Conservation (phyloP, 768 basidiomycete species). For the Mycena indigotica region DNA sequence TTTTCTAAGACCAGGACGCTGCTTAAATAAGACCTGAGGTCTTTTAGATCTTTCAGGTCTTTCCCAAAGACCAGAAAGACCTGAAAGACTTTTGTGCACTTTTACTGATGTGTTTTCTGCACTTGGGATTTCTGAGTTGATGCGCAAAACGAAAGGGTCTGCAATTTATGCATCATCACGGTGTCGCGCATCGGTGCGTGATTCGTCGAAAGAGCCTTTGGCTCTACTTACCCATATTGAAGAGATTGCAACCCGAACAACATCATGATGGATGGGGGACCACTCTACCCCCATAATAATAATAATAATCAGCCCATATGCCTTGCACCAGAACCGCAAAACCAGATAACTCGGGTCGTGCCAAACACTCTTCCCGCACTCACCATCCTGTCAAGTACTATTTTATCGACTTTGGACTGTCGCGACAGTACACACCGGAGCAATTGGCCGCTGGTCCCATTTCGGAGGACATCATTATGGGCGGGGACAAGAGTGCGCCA, state of each 20-base stretch:
- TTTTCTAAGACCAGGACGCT: too few relatives aligned
- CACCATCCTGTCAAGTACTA: conserved; percentile 36
- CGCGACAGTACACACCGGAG: conserved; percentile 28
- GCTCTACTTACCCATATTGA: background rate
- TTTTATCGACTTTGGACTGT: conserved; percentile 42
- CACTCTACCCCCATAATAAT: conserved; percentile 27
- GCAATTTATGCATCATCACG: conserved; percentile 34
- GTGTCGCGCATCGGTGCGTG: conserved; percentile 32
- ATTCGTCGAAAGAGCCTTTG: background rate
- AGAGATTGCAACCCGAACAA: conserved; percentile 32
- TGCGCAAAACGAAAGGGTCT: conserved; percentile 31
- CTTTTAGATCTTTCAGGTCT: too few relatives aligned
- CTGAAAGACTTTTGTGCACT: too few relatives aligned
- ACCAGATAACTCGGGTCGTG: too few relatives aligned
- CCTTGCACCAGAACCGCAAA: conserved; percentile 24
- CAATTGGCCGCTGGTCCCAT: conserved; percentile 24
- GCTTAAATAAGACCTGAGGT: too few relatives aligned
- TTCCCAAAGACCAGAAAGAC: too few relatives aligned
- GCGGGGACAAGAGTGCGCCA: conserved; percentile 46
- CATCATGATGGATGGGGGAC: conserved; percentile 38
- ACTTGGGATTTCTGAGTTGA: background rate
- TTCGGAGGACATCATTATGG: conserved; percentile 31
- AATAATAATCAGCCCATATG: conserved; percentile 33
- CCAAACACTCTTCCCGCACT: conserved; percentile 29
- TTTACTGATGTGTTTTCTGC: too few relatives aligned